Evolutionary conservation across 306 rosid species (phyloP), one percentile per base, ranked within the genome.

Genomic region (Hippophae tibetana): DNA sequence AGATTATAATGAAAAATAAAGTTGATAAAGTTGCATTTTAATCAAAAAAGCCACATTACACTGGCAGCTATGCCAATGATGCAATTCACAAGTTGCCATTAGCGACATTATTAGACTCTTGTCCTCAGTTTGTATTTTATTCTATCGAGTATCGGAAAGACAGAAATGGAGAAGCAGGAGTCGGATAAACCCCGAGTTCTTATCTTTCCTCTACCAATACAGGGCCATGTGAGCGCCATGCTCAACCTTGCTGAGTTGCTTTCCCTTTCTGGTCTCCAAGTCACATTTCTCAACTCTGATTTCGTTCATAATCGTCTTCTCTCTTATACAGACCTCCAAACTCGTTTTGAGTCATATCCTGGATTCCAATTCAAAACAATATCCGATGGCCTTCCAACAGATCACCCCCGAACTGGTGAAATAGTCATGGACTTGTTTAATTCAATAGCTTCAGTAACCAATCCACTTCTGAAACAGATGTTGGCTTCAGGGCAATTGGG

Each of bases 201-300:
- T 2, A 49, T 78, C n/a, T 66, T 78, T 45, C 76, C 82, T 1
- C 7, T 60, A 2, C 68, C 76, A 9, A 31, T 57, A 0, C 77
- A 73, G 9, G 86, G 81, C 38, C 82, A 81, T 55, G 76, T 84
- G 1, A 66, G 54, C 25, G 50, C 80, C 61, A 80, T 76, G 81
- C 80, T 80, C 10, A 76, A 70, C 25, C 68, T 84, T 1, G 86
- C 82, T 0, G 73, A 84, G 74, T 76, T 84, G 59, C 76, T 84
- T 1, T 48, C 50, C n/a, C 57, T 75, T 5, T 26, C 61, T 4
- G 18, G 57, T 41, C 7, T 84, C 48, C 75, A 65, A 5, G 62
- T 81, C 41, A 84, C 82, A 10, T 75, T 80, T 47, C 77, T 84
- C 60, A 81, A 66, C 75, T 78, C 78, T 6, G 43, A 71, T 2